phyloP scores from a whole-genome alignment of 116 monocot genomes.

The Cymodocea nodosa region DNA sequence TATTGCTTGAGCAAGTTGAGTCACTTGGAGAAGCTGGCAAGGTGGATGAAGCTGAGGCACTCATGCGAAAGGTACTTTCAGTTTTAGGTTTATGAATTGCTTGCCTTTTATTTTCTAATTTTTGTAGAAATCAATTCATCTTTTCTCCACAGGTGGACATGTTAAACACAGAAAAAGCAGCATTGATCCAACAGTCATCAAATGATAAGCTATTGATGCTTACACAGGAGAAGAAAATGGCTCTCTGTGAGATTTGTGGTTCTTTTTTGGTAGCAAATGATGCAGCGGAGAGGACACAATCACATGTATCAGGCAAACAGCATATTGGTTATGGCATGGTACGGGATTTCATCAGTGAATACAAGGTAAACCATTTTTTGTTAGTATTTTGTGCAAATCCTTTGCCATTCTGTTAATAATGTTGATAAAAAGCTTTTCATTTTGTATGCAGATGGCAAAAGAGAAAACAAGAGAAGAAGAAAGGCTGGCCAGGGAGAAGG shows the following conservation, averaged over 20 bases:
- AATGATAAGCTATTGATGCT: slow-evolving; percentile 57
- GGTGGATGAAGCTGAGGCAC: slow-evolving; percentile 89
- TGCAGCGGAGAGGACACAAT: slow-evolving; percentile 90
- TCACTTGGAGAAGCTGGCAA: slow-evolving; percentile 79
- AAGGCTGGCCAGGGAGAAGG: slow-evolving; percentile 49
- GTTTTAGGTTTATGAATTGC: background rate
- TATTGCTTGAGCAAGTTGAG: slow-evolving; percentile 71
- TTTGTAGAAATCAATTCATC: background rate
- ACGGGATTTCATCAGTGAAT: slow-evolving; percentile 74
- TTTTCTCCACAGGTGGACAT: slow-evolving; percentile 55
- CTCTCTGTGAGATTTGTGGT: slow-evolving; percentile 95
- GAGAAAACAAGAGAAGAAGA: slow-evolving; percentile 83
- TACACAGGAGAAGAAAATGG: slow-evolving; percentile 98
- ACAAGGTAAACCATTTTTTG: slow-evolving; percentile 40
- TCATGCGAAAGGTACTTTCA: slow-evolving; percentile 66
- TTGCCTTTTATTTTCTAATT: background rate
- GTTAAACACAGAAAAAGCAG: slow-evolving; percentile 75
- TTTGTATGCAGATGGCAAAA: slow-evolving; percentile 43
- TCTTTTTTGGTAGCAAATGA: slow-evolving; percentile 96
- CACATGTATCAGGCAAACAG: slow-evolving; percentile 94
- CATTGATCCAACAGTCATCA: slow-evolving; percentile 40
- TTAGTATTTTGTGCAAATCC: too few species aligned
- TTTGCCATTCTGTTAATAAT: background rate
- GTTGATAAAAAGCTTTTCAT: background rate
- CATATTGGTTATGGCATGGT: slow-evolving; percentile 98